Base-by-base conservation (phyloP, 2,329 filamentous ascomycete genomes). In the Dactylonectria macrodidyma region DNA sequence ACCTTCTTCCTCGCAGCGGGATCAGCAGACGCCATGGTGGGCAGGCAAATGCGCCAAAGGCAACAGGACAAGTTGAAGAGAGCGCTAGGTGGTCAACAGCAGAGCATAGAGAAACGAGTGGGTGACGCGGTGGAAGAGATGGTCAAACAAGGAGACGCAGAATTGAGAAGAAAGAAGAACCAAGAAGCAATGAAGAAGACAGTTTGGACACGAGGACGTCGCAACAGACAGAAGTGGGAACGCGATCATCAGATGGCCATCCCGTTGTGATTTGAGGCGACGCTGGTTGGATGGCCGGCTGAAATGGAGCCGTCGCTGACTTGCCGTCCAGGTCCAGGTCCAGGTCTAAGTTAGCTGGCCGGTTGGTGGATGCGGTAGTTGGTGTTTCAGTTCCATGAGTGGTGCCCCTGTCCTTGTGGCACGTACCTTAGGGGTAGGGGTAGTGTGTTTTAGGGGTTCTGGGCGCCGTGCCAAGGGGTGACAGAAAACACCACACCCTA, bases 1-100 rank as follows among this genome's bases (percentile, higher is more conserved):
- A 98, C 95, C 83, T 87, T 91, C 83, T 94, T 97, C 69, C 95
- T 90, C 80, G 85, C 86, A 64, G 82, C 80, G 55, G 87, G 81
- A 73, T 89, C 86, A 36, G 89, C 82, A 12, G 76, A 65, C 50
- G 84, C 81, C 84, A 86, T 86, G 65, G 65, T 65, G 57, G 58
- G 58, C 36, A 56, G 41, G 44, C n/a, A 51, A 34, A 48, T 70
- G 60, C 56, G 46, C 50, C 48, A 44, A 62, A 62, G 34, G 52
- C 59, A 66, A 46, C 46, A 62, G 24, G 33, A 44, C 62, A 56
- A 52, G 63, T 62, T 30, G 7, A 38, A 44, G 33, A 33, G 33
- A 36, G 30, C 30, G 33, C 57, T 3, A 47, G 48, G 19, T 4
- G 38, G 33, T 46, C 38, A 59, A 24, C n/a, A 48, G 26, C 6